These are phyloP conservation scores for Scenedesmus sp. DNA, from an alignment of 163 green algal species.

Conservation along the genomic window DNA sequence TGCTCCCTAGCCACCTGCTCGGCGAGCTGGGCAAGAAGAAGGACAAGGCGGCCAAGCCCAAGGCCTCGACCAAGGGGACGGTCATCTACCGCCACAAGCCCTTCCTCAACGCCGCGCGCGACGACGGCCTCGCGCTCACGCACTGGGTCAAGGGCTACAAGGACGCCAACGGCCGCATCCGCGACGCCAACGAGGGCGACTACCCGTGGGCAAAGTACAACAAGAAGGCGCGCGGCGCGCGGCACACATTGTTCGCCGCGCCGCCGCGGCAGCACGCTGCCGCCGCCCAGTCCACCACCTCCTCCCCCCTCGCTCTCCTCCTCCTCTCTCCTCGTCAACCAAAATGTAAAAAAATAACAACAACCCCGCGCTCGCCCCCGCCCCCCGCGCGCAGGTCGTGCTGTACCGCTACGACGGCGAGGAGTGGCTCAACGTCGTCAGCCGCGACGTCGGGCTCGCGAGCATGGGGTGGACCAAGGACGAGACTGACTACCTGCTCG, in stretches of 20 bases:
- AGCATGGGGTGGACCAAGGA: constrained; percentile 74
- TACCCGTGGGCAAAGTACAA: constrained; percentile 96
- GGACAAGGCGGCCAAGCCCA: constrained; percentile 79
- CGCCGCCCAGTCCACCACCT: too few relatives aligned
- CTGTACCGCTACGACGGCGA: constrained; percentile 87
- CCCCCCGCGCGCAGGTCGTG: not conserved
- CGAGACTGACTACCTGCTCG: constrained; percentile 95
- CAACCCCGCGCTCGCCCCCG: not conserved
- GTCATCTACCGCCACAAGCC: constrained; percentile 51
- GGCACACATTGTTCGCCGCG: too few relatives aligned
- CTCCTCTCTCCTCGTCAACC: too few relatives aligned
- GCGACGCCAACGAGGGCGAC: constrained; percentile 71
- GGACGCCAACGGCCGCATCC: constrained; percentile 71
- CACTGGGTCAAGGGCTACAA: constrained; percentile 94
- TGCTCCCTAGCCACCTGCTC: constrained; percentile 76
- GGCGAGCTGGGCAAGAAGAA: constrained; percentile 69
- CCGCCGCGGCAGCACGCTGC: too few relatives aligned
- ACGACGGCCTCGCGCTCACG: constrained; percentile 82
- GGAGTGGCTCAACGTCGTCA: constrained; percentile 85
- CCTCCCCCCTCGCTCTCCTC: too few relatives aligned
- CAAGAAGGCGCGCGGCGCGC: constrained; percentile 78
- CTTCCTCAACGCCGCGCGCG: constrained; percentile 83
- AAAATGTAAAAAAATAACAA: not conserved
- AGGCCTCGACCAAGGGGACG: constrained; percentile 53
- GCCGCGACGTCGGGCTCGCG: constrained; percentile 31